A percentile compares a stretch with the other conserved stretches of the same genome.
Conservation (phyloP, 176 grass and related monocot species). For the Hsuehochloa calcarea region DNA sequence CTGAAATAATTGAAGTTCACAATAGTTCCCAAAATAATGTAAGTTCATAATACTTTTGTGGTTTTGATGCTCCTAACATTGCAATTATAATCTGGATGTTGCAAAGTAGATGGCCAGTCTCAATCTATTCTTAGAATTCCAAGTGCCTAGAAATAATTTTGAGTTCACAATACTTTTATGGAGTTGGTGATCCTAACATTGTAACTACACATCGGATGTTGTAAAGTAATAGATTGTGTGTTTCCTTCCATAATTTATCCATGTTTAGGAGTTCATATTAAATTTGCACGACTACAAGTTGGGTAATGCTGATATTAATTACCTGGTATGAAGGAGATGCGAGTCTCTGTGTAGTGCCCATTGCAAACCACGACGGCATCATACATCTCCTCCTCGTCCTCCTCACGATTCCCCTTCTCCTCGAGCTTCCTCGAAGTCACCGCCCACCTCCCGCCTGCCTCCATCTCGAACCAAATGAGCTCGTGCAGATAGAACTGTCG, state of each 20-base stretch:
- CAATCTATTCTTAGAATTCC: neutral
- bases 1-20: neutral
- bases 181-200: neutral
- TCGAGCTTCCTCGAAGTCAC: slow-evolving; percentile 56
- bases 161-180: neutral
- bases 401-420: slow-evolving; percentile 27
- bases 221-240: neutral
- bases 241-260: neutral
- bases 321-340: slow-evolving; percentile 57
- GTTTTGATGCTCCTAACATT: neutral
- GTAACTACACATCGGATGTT: neutral
- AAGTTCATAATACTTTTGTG: neutral
- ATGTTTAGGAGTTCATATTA: neutral
- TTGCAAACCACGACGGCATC: slow-evolving; percentile 77
- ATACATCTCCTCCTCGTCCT: slow-evolving; percentile 39
- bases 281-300: neutral
- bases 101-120: neutral
- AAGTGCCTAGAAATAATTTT: neutral
- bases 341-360: slow-evolving; percentile 59
- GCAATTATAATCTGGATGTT: neutral
- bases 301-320: neutral
- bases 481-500: slow-evolving; percentile 53
- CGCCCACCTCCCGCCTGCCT: slow-evolving; percentile 49
- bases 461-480: slow-evolving; percentile 59
- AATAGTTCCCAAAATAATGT: too few species aligned